A percentile compares a stretch with the other conserved stretches of the same genome.
These are phyloP conservation scores for Paraconiothyrium brasiliense DNA, from an alignment of 2,329 filamentous ascomycete genomes.

Conservation along the genomic window DNA sequence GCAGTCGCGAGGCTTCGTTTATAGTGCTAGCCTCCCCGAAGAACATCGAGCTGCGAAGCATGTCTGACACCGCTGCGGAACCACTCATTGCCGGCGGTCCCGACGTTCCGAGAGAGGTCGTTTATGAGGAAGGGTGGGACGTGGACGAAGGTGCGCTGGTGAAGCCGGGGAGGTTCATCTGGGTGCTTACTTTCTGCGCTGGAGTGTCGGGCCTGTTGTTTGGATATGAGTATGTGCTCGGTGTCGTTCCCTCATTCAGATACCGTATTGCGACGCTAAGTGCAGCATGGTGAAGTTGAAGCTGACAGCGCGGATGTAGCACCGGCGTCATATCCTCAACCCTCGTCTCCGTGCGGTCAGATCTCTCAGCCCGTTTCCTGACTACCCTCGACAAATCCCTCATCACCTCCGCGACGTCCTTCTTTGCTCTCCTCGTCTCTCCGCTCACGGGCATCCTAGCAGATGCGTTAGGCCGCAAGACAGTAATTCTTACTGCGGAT, in stretches of 20 bases:
- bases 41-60: conserved; percentile 37
- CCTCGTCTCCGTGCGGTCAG: conserved; percentile 63
- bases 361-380: conserved; percentile 60
- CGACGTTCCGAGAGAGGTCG: conserved; percentile 23
- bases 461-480: conserved; percentile 83
- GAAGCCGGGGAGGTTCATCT: conserved; percentile 58
- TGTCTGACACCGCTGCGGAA: conserved; percentile 43
- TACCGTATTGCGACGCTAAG: too few species aligned
- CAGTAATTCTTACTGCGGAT: conserved; percentile 73
- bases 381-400: conserved; percentile 67
- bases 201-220: conserved; percentile 68
- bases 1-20: not conserved
- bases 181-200: conserved; percentile 65
- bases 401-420: conserved; percentile 66
- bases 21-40: conserved; percentile 24
- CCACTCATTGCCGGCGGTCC: conserved; percentile 38
- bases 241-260: not conserved
- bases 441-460: conserved; percentile 66
- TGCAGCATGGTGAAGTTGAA: conserved; percentile 13
- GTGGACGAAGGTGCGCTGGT: conserved; percentile 44
- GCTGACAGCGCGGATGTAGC: conserved; percentile 33
- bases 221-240: conserved; percentile 64
- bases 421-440: conserved; percentile 66
- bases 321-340: conserved; percentile 71
- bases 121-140: conserved; percentile 28